These are phyloP conservation scores for Wickerhamiella alocasiicola DNA, from an alignment of 805 yeast species.

Conservation along the genomic window DNA sequence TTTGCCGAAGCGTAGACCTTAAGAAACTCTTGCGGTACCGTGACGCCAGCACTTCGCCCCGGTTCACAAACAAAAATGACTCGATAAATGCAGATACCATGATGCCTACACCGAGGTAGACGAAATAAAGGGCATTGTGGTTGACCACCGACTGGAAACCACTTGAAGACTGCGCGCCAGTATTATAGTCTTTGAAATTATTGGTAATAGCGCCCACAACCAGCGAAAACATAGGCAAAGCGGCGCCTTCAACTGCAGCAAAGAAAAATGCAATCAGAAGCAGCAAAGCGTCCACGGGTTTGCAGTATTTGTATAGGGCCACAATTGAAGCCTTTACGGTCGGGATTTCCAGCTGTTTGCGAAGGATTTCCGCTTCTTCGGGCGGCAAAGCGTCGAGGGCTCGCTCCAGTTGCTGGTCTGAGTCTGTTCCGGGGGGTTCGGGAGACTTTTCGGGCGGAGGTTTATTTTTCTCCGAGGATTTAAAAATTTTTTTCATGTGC, in stretches of 20 bases:
- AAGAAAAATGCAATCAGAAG: constrained; percentile 25
- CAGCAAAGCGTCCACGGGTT: constrained; percentile 23
- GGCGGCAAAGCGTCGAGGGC: constrained; percentile 18
- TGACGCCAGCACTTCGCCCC: constrained; percentile 32
- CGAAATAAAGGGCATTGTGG: constrained; percentile 30
- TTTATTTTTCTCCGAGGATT: no score
- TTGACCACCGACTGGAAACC: constrained; percentile 28
- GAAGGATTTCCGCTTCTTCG: constrained; percentile 26
- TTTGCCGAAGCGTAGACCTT: constrained; percentile 29
- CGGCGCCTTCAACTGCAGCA: constrained; percentile 31
- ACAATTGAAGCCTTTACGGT: constrained; percentile 20
- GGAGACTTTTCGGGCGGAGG: no score
- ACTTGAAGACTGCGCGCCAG: constrained; percentile 17
- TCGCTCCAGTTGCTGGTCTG: constrained; percentile 3
- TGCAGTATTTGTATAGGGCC: constrained; percentile 29
- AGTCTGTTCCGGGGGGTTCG: neutral
- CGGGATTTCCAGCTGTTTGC: constrained; percentile 24
- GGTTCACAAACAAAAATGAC: constrained; percentile 28
- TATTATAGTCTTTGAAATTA: constrained; percentile 25
- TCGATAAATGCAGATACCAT: constrained; percentile 26
- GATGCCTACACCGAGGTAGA: constrained; percentile 30
- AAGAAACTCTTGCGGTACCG: constrained; percentile 30
- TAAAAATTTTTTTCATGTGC: no score
- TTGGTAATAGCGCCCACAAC: constrained; percentile 32
- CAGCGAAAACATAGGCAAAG: constrained; percentile 31